These are phyloP conservation scores for Albugo laibachii DNA, from an alignment of 352 stramenopile species.

Conservation along the genomic window DNA sequence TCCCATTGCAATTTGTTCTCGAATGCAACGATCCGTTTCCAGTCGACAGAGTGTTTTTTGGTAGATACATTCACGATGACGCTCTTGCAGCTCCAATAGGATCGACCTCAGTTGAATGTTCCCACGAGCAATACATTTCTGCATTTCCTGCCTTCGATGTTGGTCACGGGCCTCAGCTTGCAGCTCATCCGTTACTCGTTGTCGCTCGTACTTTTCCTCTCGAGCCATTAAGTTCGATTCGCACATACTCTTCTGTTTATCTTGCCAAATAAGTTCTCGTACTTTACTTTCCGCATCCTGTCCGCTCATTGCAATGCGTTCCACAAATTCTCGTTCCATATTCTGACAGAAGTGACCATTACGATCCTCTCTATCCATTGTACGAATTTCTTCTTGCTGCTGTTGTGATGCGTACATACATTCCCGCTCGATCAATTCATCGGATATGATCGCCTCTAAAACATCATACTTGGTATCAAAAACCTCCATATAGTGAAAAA, in stretches of 20 bases:
- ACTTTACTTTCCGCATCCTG: not conserved
- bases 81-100: constrained; percentile 3
- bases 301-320: constrained; percentile 5
- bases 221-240: not conserved
- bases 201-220: constrained; percentile 7
- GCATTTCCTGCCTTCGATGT: not conserved
- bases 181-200: constrained; percentile 5
- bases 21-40: too few relatives aligned
- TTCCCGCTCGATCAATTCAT: too few relatives aligned
- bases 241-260: constrained; percentile 1
- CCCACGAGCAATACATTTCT: not conserved
- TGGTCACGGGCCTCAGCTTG: not conserved
- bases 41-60: too few relatives aligned
- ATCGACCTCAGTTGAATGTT: not conserved
- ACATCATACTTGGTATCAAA: too few relatives aligned
- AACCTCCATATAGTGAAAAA: too few relatives aligned
- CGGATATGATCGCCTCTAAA: too few relatives aligned
- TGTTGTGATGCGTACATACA: too few relatives aligned
- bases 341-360: too few relatives aligned
- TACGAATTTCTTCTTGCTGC: too few relatives aligned
- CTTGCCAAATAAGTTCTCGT: not conserved
- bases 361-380: too few relatives aligned
- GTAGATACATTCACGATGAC: too few relatives aligned
- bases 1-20: too few relatives aligned
- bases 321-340: not conserved